Evolutionary conservation across 768 basidiomycete species (phyloP), one percentile per base, ranked within the genome.

Genomic region (Russula sp.): DNA sequence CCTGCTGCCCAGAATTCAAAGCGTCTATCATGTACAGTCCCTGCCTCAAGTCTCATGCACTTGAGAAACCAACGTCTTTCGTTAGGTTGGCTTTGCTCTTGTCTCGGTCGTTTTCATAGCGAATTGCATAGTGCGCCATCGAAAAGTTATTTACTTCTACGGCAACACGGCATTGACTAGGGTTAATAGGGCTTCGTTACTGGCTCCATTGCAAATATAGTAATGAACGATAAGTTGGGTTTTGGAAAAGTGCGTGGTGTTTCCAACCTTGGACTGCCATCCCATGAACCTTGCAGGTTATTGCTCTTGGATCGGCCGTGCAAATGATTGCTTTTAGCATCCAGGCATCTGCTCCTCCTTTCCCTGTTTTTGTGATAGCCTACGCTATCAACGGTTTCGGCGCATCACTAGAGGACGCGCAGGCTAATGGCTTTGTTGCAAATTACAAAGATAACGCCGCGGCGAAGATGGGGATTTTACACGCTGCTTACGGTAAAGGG

Each of bases 381-480:
- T 81, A 75, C 59, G 70, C 69, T 7, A 54, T 84, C 39, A 77
- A 75, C 13, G 85, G 84, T 7, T 73, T 83, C 34, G 84, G 84
- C 3, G 60, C 78, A 43, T 73, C 82, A 2, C 64, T 82, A 8
- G 79, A 76, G 83, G 84, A 88, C 62, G 86, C 88, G 0, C 87
- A 87, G 72, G 80, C 86, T 1, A 87, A 87, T 67, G 85, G 83
- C 8, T 89, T 80, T 62, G 81, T 90, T 13, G 86, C 84, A 3
- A 78, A 75, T 47, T 72, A 88, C 7, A 78, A 78, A 63, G 73
- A 78, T n/a, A 79, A 83, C 48, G 70, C 83, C 0, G 79, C 83
- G 60, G 69, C 74, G 0, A 89, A 88, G 69, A 88, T 91, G 84
- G 83, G 87, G 6, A 50, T 90, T 18, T 68, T 88, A 16, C 84